Evolutionary conservation across 371 early-diverging fungal species (phyloP), one percentile per base, ranked within the genome.

Genomic region (Mucor velutinosus): DNA sequence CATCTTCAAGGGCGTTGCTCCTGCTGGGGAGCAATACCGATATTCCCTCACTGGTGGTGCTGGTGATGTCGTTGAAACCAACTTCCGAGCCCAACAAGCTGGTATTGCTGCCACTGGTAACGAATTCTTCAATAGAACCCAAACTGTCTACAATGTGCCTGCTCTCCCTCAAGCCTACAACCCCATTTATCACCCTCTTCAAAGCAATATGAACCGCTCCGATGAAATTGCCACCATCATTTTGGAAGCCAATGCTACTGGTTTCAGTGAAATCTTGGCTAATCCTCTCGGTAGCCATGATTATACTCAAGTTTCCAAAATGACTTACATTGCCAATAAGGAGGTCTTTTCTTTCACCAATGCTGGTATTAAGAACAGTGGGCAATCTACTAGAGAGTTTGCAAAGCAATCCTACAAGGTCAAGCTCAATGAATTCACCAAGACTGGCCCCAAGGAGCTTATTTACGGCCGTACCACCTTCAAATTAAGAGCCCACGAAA

Each of bases 401-500:
- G 76, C 77, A 32, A 82, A 84, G 67, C 87, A 85, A 62, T 83
- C 87, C 1, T 87, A 76, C 66, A 74, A 77, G 64, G 58, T 87
- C 58, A 73, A 76, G 23, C 75, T 87, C 17, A 79, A 81, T 51
- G 75, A 81, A 25, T 79, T 74, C 30, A 72, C 73, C 30, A 60
- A 33, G 8, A 33, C 39, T 15, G 61, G 53, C 7, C 25, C 53
- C 19, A 75, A 75, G 33, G 69, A 71, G 23, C 68, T 76, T 10
- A 47, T 80, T 1, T 80, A 71, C 57, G 80, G 83, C 11, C 85
- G 87, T 32, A 77, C 81, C 10, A 77, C 76, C 29, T 5, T 87
- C 65, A 87, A 85, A 65, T 56, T 87, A 53, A 81, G 85, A 41
- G 82, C 85, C 55, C 79, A 82, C 63, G 76, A 80, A 58, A 87